These are phyloP conservation scores for Annulohypoxylon moriforme DNA, from an alignment of 495 filamentous ascomycete species.

Conservation along the genomic window DNA sequence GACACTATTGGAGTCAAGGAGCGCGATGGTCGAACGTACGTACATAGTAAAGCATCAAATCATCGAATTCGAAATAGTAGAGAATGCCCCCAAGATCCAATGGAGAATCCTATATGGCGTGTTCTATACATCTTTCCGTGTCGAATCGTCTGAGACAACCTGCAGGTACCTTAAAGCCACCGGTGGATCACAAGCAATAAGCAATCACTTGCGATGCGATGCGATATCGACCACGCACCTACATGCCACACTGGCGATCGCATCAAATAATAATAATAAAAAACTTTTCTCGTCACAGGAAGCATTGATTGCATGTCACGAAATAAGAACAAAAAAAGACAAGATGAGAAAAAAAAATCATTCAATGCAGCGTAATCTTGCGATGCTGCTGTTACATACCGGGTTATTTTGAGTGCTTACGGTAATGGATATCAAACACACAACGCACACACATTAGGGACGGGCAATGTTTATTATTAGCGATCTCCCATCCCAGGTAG, in stretches of 20 bases:
- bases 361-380: constrained; percentile 34
- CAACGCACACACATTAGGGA: not conserved
- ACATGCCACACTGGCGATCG: constrained; percentile 11
- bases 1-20: not conserved
- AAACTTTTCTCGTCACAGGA: constrained; percentile 31
- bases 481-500: constrained; percentile 12
- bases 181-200: not conserved
- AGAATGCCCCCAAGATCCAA: not conserved
- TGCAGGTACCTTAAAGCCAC: not conserved
- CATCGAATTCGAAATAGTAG: not conserved
- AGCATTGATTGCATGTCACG: constrained; percentile 13
- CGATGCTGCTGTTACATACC: constrained; percentile 37
- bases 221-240: not conserved
- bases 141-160: constrained; percentile 7
- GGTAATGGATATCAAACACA: constrained; percentile 22
- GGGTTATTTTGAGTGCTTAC: constrained; percentile 45
- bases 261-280: constrained; percentile 26
- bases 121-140: not conserved
- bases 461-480: constrained; percentile 38
- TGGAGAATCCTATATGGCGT: not conserved
- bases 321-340: not conserved
- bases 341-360: constrained; percentile 3
- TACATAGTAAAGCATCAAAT: not conserved
- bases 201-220: constrained; percentile 5
- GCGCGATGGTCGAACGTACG: not conserved